Evolutionary conservation across 495 filamentous ascomycete species (phyloP).

Genomic region (Hyaloscypha bicolor): DNA sequence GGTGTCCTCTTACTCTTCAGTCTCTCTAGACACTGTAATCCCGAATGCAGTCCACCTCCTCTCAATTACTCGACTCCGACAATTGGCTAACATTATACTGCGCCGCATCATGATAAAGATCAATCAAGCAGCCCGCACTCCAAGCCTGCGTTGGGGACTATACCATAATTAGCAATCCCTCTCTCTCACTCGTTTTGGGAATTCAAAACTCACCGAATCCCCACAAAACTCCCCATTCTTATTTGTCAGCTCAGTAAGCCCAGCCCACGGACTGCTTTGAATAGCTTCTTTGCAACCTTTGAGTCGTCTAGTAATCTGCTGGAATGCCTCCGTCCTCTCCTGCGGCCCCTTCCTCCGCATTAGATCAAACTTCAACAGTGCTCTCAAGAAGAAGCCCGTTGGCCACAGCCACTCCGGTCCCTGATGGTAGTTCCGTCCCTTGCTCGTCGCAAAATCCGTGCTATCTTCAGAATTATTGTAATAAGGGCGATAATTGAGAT

Average conservation of each 20-base stretch:
- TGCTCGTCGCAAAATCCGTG: conserved; percentile 82
- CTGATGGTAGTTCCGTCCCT: conserved; percentile 97
- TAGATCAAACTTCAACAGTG: conserved; percentile 87
- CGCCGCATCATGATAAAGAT: conserved; percentile 88
- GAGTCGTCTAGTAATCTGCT: conserved; percentile 86
- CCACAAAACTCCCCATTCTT: conserved; percentile 78
- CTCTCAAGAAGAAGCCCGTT: conserved; percentile 90
- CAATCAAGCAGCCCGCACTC: conserved; percentile 91
- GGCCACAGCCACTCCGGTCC: conserved; percentile 99
- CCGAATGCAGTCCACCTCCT: too few species aligned
- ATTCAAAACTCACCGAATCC: conserved; percentile 73
- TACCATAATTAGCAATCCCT: not conserved
- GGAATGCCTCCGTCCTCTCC: conserved; percentile 80
- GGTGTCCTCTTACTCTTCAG: not conserved
- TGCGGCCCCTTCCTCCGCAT: conserved; percentile 62
- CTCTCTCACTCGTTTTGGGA: not conserved
- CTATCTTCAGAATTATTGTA: conserved; percentile 96
- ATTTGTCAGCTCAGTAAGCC: conserved; percentile 91
- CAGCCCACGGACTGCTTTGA: conserved; percentile 78
- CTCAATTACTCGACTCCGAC: not conserved
- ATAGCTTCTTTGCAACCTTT: conserved; percentile 82
- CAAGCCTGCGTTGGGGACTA: conserved; percentile 93
- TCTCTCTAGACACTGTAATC: not conserved
- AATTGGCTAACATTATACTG: conserved; percentile 27
- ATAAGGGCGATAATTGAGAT: conserved; percentile 89